These are phyloP conservation scores for Hypomontagnella submonticulosa DNA, from an alignment of 495 filamentous ascomycete genomes.

Conservation along the genomic window DNA sequence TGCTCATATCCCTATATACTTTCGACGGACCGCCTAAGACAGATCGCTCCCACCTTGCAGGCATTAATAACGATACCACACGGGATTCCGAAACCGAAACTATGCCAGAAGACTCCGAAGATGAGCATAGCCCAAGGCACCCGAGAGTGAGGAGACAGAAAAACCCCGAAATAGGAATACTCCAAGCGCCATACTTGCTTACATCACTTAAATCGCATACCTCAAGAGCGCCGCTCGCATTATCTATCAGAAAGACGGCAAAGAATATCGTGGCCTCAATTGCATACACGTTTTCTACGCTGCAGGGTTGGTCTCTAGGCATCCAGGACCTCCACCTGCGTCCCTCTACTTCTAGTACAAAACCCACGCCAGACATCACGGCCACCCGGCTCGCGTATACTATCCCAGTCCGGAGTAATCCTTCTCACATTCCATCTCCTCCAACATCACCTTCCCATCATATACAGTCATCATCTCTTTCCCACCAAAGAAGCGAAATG, in stretches of 20 bases:
- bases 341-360: slow-evolving; percentile 34
- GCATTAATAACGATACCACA: slow-evolving; percentile 13
- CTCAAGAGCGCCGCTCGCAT: slow-evolving; percentile 78
- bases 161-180: background rate
- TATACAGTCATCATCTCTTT: slow-evolving; percentile 49
- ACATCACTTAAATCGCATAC: slow-evolving; percentile 86
- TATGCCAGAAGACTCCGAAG: slow-evolving; percentile 6
- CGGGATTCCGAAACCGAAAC: slow-evolving; percentile 17
- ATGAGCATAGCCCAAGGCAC: background rate
- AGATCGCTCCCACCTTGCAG: background rate
- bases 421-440: slow-evolving; percentile 53
- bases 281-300: slow-evolving; percentile 79
- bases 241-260: slow-evolving; percentile 75
- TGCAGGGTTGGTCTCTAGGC: slow-evolving; percentile 85
- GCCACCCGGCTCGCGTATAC: slow-evolving; percentile 60
- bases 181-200: slow-evolving; percentile 66
- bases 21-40: slow-evolving; percentile 56
- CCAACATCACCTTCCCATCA: slow-evolving; percentile 64
- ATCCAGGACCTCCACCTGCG: slow-evolving; percentile 84
- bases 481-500: slow-evolving; percentile 10
- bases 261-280: slow-evolving; percentile 78
- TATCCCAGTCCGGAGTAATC: slow-evolving; percentile 41
- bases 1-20: slow-evolving; percentile 78
- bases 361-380: slow-evolving; percentile 57
- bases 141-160: background rate